Base-by-base conservation (phyloP, 257 asterid genomes). In the Solanum habrochaites region DNA sequence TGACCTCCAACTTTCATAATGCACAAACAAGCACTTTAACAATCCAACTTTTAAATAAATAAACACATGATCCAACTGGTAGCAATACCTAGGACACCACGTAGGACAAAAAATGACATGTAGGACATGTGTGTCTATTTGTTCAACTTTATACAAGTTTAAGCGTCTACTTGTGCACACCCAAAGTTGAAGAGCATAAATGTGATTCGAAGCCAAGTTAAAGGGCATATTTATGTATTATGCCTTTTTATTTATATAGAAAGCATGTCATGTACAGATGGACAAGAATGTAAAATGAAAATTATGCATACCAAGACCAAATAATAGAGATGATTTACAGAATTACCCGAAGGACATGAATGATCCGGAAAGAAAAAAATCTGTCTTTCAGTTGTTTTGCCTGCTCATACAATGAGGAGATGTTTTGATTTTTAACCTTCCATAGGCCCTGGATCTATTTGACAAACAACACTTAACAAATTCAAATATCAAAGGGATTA, bases 361-460 rank as follows among this genome's bases (percentile, higher is more conserved):
- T 32, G 58, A 90, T 88, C 86, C 87, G 84, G 60, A 90, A 90
- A 11, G 92, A 90, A 39, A 66, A 72, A 58, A 90, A 90, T 74
- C 77, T 73, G 70, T 90, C 91, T 82, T 88, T 90, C 88, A 90
- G 78, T 87, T 90, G 86, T 83, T 80, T 90, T 39, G 90, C 91
- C 83, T 90, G 90, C 83, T 90, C 89, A 35, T 86, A 81, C 78
- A 86, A 56, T 10, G 25, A 73, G 29, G 74, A 78, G 75, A 88
- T 88, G 82, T 88, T 88, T 45, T 88, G 86, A 84, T 85, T 88
- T 88, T 69, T 88, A 27, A 75, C 90, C 86, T 88, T 88, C 90
- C 90, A 88, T 20, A 75, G 83, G 62, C 88, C 90, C 82, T 85
- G 88, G 42, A 88, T 70, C 90, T 88, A 52, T 74, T 64, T n/a